Base-by-base conservation (phyloP, 768 basidiomycete genomes). In the Panus rudis region DNA sequence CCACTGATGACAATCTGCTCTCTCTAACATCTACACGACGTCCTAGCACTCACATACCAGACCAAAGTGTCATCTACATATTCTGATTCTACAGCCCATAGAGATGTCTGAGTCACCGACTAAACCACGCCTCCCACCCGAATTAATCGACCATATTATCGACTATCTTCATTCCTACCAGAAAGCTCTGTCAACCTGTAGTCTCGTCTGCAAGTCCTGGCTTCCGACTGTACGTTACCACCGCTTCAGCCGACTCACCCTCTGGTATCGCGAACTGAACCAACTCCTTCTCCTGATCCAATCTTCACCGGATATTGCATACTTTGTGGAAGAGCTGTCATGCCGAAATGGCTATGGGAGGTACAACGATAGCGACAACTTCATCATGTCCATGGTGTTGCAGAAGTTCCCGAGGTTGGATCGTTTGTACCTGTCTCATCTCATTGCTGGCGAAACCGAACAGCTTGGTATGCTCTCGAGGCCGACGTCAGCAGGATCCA, bases 141-240 rank as follows among this genome's bases (percentile, higher is more conserved):
- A 52, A 24, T 32, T 52, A 31, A 42, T 24, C 28, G 51, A 52
- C 25, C 47, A 41, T 37, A 48, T 52, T 37, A 37, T 52, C 24
- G 51, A 52, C 33, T 45, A 48, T 28, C 47, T 52, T 25, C 43
- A 52, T 35, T 30, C 45, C 41, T 47, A 52, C 47, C 3, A 23
- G 21, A 16, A 10, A 11, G 32, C 47, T 1, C 47, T 52, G 17
- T 37, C 47, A 4, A 32, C 43, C 20, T 47, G 47, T 17, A 37
- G 47, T 31, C 47, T 48, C 11, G 35, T 37, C 26, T 45, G 43
- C 17, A 47, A 41, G 33, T 24, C 43, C 13, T 52, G 47, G 43
- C 51, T 52, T 17, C 34, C 51, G 17, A 26, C 47, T 6, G 42
- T 39, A 11, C 51, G 51, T 13, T 52, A 45, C 37, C 47, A 52